Evolutionary conservation across 441 rosid species (phyloP), one percentile per base, ranked within the genome.

Genomic region (Brassica balearica): DNA sequence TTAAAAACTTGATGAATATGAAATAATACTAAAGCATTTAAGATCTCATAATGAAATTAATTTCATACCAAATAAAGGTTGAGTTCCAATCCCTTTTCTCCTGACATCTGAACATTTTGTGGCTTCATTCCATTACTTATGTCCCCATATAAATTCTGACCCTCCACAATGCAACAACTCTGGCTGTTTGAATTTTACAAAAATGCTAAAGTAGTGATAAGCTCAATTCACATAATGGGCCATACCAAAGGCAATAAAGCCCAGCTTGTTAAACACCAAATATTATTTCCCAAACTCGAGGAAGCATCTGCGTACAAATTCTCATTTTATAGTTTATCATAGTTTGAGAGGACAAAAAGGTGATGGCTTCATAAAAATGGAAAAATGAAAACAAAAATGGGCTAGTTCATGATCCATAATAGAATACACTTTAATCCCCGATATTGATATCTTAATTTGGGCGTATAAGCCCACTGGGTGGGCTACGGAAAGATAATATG

Each of bases 381-480:
- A 12, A 27, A 27, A 29, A 27, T 12, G 11, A 63, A 3, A 23
- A 23, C 27, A 23, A 12, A 25, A 27, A 27, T 29, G 66, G 41
- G 66, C 66, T 62, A 29, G 11, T 62, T 27, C 66, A 62, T 62
- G 66, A 62, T 27, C 65, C 38, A 61, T 61, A n/a, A 51, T 46
- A 65, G 55, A 41, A 43, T 61, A 43, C 46, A 62, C 25, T 14
- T 69, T 62, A 10, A 27, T 27, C 5, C 38, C 6, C 15, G 1
- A n/a, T 59, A 6, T 62, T 6, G 7, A 27, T 4, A 5, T 23
- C 22, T 8, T 8, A n/a, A 68, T 10, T 5, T 65, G n/a, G 6
- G 46, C 9, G 20, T 23, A 66, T 3, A 66, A 75, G 48, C 72
- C 78, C 73, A 75, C 15, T 58, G 68, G 78, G 51, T 58, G 73